A percentile compares a stretch with the other conserved stretches of the same genome.
Conservation (phyloP, 371 early-diverging fungal genomes). For the Phascolomyces articulosus region DNA sequence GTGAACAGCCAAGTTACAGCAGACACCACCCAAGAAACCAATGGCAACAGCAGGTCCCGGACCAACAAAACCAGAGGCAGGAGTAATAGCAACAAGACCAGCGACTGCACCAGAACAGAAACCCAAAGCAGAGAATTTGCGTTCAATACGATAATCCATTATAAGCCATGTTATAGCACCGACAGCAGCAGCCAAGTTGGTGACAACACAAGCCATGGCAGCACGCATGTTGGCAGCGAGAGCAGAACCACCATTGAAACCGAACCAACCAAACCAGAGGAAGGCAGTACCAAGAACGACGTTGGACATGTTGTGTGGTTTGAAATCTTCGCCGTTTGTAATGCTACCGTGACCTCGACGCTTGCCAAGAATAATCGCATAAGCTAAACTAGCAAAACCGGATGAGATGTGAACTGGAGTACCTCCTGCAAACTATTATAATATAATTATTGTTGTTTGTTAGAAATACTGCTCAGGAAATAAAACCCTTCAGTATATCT, state of each 20-base stretch:
- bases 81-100: slow-evolving; percentile 94
- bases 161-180: slow-evolving; percentile 87
- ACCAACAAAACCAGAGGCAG: slow-evolving; percentile 87
- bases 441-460: no score
- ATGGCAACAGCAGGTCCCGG: slow-evolving; percentile 84
- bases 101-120: slow-evolving; percentile 94
- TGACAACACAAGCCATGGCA: slow-evolving; percentile 82
- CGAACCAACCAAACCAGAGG: slow-evolving; percentile 90
- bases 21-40: slow-evolving; percentile 74
- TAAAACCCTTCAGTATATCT: no score
- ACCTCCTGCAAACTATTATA: no score
- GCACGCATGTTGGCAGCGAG: slow-evolving; percentile 82
- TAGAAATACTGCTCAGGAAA: no score
- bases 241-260: slow-evolving; percentile 90
- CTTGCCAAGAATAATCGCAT: slow-evolving; percentile 80
- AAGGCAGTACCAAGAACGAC: slow-evolving; percentile 86
- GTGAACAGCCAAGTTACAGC: slow-evolving; percentile 78
- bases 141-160: slow-evolving; percentile 76
- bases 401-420: slow-evolving; percentile 92
- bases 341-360: slow-evolving; percentile 68
- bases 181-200: slow-evolving; percentile 83
- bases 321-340: slow-evolving; percentile 57
- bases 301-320: slow-evolving; percentile 90
- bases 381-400: slow-evolving; percentile 90
- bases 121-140: slow-evolving; percentile 83